These are phyloP conservation scores for Clathrus columnatus DNA, from an alignment of 768 basidiomycete species.

Conservation along the genomic window DNA sequence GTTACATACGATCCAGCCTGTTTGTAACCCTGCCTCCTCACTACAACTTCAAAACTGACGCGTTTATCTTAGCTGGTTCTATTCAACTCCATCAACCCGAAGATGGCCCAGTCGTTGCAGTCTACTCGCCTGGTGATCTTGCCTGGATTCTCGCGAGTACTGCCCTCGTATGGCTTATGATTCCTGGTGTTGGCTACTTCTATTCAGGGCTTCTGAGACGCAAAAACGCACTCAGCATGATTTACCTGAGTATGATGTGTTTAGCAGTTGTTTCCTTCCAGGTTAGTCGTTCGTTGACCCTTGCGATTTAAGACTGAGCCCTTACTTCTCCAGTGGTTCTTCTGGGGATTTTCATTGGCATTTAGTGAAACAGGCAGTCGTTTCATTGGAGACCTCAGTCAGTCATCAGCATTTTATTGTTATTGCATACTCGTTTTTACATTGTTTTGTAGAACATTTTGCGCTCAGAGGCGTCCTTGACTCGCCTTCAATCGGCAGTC, in stretches of 20 bases:
- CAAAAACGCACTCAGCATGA: slow-evolving; percentile 91
- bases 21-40: not conserved
- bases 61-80: slow-evolving; percentile 27
- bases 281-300: slow-evolving; percentile 13
- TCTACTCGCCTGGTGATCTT: slow-evolving; percentile 58
- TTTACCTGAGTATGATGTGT: slow-evolving; percentile 69
- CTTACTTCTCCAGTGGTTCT: slow-evolving; percentile 66
- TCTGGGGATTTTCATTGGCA: slow-evolving; percentile 92
- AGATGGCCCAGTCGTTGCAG: slow-evolving; percentile 11
- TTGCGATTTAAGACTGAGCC: slow-evolving; percentile 3
- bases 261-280: slow-evolving; percentile 71
- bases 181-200: slow-evolving; percentile 79
- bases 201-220: slow-evolving; percentile 86
- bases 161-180: slow-evolving; percentile 80
- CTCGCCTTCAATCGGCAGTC: slow-evolving; percentile 63
- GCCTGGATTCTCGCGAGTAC: slow-evolving; percentile 64
- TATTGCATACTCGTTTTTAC: not conserved
- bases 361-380: slow-evolving; percentile 67
- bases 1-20: slow-evolving; percentile 18
- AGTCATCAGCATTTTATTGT: slow-evolving; percentile 18
- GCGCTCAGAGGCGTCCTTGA: slow-evolving; percentile 71
- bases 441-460: slow-evolving; percentile 54
- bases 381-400: slow-evolving; percentile 85
- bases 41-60: not conserved
- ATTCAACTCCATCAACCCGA: slow-evolving; percentile 24